Conservation (phyloP, 2,329 filamentous ascomycete species). For the Pseudopithomyces maydicus region DNA sequence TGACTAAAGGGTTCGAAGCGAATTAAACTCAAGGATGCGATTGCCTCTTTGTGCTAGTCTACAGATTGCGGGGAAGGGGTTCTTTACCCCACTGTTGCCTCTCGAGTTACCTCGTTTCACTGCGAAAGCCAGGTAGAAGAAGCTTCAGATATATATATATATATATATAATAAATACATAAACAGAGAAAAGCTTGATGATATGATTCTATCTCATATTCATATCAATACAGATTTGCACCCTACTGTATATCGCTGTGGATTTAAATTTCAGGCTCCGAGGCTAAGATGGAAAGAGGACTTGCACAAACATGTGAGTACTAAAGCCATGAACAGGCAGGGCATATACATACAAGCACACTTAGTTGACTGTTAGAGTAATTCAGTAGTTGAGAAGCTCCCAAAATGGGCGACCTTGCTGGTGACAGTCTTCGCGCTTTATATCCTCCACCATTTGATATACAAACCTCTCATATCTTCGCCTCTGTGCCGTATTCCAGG, state of each 20-base stretch:
- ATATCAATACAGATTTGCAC: not conserved
- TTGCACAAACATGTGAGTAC: not conserved
- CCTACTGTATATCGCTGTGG: not conserved
- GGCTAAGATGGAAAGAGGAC: not conserved
- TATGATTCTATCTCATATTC: not conserved
- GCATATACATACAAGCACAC: not conserved
- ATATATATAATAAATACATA: no score
- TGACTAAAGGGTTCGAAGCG: no score
- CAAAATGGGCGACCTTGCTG: not conserved
- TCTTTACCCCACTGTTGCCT: no score
- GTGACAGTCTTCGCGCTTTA: not conserved
- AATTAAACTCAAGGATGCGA: no score
- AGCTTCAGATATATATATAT: no score
- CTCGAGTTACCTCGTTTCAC: no score
- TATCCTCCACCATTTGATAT: slow-evolving; percentile 6
- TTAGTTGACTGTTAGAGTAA: not conserved
- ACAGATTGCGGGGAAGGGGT: no score
- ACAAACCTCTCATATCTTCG: not conserved
- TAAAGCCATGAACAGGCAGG: no score
- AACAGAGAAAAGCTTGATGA: no score
- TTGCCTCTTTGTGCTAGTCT: no score
- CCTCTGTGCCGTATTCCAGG: slow-evolving; percentile 37
- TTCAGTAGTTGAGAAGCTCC: not conserved
- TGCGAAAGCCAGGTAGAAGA: no score
- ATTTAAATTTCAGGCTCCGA: not conserved